Evolutionary conservation across 2,329 filamentous ascomycete genomes (phyloP).

Genomic region (Diaporthe velutina): DNA sequence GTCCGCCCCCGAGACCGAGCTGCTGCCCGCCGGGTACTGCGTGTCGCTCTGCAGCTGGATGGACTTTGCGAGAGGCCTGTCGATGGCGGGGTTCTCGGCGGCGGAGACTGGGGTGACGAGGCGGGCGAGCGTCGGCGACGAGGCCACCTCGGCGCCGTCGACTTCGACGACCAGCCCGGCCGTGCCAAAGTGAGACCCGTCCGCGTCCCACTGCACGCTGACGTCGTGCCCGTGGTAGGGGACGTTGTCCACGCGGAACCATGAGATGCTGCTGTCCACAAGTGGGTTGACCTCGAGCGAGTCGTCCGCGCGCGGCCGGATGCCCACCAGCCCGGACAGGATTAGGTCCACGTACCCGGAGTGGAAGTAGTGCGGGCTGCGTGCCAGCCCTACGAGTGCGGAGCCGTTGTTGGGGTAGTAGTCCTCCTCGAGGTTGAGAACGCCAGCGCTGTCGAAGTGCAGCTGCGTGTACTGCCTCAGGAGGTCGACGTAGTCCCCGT

Average conservation of each 20-base stretch:
- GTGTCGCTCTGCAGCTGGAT: conserved; percentile 49
- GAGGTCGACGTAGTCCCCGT: conserved; percentile 51
- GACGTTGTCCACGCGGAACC: conserved; percentile 56
- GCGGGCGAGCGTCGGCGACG: conserved; percentile 45
- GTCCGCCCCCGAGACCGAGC: conserved; percentile 46
- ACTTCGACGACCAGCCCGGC: conserved; percentile 50
- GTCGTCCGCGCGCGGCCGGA: conserved; percentile 54
- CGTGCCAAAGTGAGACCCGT: conserved; percentile 48
- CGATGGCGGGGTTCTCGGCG: conserved; percentile 45
- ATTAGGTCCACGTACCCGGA: conserved; percentile 57
- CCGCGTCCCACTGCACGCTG: conserved; percentile 56
- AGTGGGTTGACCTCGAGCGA: conserved; percentile 56
- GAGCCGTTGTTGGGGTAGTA: conserved; percentile 57
- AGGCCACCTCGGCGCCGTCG: conserved; percentile 49
- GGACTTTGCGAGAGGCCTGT: conserved; percentile 51
- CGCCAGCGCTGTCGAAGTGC: conserved; percentile 53
- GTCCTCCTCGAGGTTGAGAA: conserved; percentile 56
- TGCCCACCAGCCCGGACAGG: conserved; percentile 56
- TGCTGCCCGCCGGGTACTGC: conserved; percentile 48
- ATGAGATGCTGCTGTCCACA: conserved; percentile 49
- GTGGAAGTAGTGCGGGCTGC: conserved; percentile 60
- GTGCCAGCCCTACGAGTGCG: conserved; percentile 55
- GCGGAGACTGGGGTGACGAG: conserved; percentile 41
- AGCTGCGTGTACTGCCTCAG: conserved; percentile 54
- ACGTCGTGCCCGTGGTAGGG: conserved; percentile 57